Evolutionary conservation across 352 stramenopile genomes (phyloP).

Genomic region (Phytophthora aleatoria): DNA sequence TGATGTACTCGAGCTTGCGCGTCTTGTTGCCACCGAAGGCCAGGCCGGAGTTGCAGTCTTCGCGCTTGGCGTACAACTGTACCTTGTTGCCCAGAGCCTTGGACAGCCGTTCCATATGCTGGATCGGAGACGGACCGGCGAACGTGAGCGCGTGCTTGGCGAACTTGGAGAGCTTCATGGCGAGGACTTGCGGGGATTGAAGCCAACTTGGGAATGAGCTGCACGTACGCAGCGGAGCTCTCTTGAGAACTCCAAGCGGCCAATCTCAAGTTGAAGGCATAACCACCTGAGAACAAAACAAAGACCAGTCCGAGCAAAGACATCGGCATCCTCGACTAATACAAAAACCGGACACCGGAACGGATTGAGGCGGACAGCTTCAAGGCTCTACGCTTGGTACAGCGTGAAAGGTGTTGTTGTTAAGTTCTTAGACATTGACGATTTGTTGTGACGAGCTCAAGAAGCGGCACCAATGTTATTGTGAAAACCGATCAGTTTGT

Average conservation of each 20-base stretch:
- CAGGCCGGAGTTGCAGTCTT: constrained; percentile 43
- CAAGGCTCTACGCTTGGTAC: background rate
- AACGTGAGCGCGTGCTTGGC: constrained; percentile 44
- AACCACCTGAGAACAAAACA: constrained; percentile 23
- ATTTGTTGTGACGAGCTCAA: background rate
- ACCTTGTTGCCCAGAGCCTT: constrained; percentile 41
- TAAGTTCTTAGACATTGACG: background rate
- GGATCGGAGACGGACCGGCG: constrained; percentile 37
- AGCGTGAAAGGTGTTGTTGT: too few species aligned
- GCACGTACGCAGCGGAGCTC: background rate
- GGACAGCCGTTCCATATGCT: constrained; percentile 40
- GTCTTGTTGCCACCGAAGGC: constrained; percentile 46
- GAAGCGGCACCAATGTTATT: too few species aligned
- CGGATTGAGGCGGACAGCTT: background rate
- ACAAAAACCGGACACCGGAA: constrained; percentile 25
- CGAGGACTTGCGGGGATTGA: background rate
- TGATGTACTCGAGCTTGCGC: constrained; percentile 46
- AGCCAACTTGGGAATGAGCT: constrained; percentile 32
- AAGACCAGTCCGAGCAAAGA: constrained; percentile 21
- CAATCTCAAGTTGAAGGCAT: constrained; percentile 19
- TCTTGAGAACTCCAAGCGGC: background rate
- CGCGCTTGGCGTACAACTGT: constrained; percentile 44
- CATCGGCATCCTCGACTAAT: constrained; percentile 14
- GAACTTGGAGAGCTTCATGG: constrained; percentile 46
- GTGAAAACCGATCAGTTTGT: too few species aligned